Evolutionary conservation across 2,329 filamentous ascomycete species (phyloP), one percentile per base, ranked within the genome.

Genomic region (Apiospora sp.): DNA sequence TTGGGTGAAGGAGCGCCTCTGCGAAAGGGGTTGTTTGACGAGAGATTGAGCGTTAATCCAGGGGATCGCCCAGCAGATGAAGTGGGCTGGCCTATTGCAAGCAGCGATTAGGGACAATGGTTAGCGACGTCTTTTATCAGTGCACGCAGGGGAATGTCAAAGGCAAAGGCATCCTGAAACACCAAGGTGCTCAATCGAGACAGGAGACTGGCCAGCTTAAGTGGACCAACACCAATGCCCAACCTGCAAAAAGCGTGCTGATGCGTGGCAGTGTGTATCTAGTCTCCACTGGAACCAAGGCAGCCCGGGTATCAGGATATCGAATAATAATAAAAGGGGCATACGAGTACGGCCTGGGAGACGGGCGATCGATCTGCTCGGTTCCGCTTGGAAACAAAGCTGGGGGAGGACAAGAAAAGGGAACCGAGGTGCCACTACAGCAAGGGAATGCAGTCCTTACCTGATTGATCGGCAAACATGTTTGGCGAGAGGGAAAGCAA

Each of bases 1-100:
- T 68, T 68, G 79, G 89, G 92, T 75, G 92, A 93, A 49, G 87
- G 86, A 75, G 91, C 90, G 79, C 92, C 90, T 82, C 94, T 94
- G 85, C 93, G 92, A 79, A 90, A 95, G 75, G 93, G 93, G 81
- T 95, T 95, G 87, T 95, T 95, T 81, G 93, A 95, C 82, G 92
- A 91, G 79, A 95, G 89, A 83, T 91, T 92, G 81, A 92, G 84
- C 71, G 88, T 85, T 80, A 92, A 85, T 76, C 86, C 87, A 75
- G 87, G 82, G 77, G 88, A 88, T 76, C 84, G 86, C 77, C 83
- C 75, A 74, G 75, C 75, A 76, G 78, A 77, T 37, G 68, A 54
- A 37, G 58, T 41, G 58, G 58, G 58, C 71, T 83, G 82, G 78
- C 82, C 84, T 85, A 81, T 81, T 41, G 75, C 73, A 75, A 79